These are phyloP conservation scores for Boletus pseudo-olivaceus DNA, from an alignment of 768 basidiomycete species.

Conservation along the genomic window DNA sequence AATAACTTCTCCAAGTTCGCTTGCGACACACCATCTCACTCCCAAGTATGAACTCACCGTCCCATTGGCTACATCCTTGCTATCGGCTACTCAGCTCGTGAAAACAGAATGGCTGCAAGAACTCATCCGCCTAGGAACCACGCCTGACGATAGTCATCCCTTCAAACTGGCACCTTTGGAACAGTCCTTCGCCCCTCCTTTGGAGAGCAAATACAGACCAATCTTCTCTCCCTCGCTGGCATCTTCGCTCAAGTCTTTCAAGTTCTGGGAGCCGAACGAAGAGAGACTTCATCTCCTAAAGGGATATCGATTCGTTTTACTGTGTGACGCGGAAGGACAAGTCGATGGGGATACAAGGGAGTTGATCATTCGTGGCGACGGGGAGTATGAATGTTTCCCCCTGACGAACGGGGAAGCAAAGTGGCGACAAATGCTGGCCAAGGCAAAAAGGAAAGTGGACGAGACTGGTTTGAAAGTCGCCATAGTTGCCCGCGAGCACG, in stretches of 20 bases:
- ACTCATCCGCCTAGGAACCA: slow-evolving; percentile 48
- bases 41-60: slow-evolving; percentile 48
- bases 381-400: slow-evolving; percentile 60
- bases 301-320: slow-evolving; percentile 54
- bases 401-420: slow-evolving; percentile 46
- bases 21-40: slow-evolving; percentile 65
- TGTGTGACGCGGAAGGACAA: slow-evolving; percentile 54
- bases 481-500: slow-evolving; percentile 48
- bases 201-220: slow-evolving; percentile 55
- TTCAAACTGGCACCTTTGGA: slow-evolving; percentile 43
- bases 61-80: slow-evolving; percentile 52
- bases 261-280: slow-evolving; percentile 67
- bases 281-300: slow-evolving; percentile 54
- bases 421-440: slow-evolving; percentile 49
- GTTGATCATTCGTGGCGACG: slow-evolving; percentile 54
- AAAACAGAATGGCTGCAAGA: slow-evolving; percentile 67
- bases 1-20: slow-evolving; percentile 39
- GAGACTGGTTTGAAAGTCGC: slow-evolving; percentile 44
- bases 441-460: slow-evolving; percentile 47
- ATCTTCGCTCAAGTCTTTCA: slow-evolving; percentile 45
- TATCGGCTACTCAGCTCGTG: slow-evolving; percentile 56
- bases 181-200: slow-evolving; percentile 47
- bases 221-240: slow-evolving; percentile 49
- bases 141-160: slow-evolving; percentile 32
- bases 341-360: slow-evolving; percentile 48